Evolutionary conservation across 768 basidiomycete genomes (phyloP), one percentile per base, ranked within the genome.

Genomic region (Xerocomellus chrysenteron): DNA sequence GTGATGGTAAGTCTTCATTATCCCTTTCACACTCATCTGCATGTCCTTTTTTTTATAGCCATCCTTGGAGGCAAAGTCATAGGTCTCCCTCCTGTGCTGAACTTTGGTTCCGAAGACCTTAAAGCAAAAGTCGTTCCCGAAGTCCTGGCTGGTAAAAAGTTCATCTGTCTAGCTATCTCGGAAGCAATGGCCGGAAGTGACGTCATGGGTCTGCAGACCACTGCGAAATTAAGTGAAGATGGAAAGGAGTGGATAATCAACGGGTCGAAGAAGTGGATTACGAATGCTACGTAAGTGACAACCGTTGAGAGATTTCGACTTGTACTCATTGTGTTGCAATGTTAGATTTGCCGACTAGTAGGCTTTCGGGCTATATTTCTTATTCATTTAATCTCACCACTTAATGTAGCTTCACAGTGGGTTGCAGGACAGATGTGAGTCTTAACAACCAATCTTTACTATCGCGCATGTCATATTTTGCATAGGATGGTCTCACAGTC

Each of bases 261-360:
- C 59, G 88, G 89, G 50, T 88, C 85, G 58, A 92, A 87, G 78
- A 87, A 86, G 74, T 85, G 82, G 83, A 84, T 84, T 64, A 85
- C 85, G 28, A 87, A 86, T 58, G 81, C 78, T 54, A 72, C 72
- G 73, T 79, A 56, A 60, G 76, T 71, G 24, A 39, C 14, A 0
- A 24, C 35, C 26, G n/a, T n/a, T 14, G 8, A n/a, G 12, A 21
- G 16, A 50, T 43, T 26, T 36, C 6, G 41, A 36, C 37, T 36
- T 3, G 12, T 41, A 35, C 35, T 65, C 48, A 65, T 55, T n/a
- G 11, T 12, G 19, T 32, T 35, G 48, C 41, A 5, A 59, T 51
- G 12, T 35, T 45, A 78, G 76, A n/a, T 80, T 79, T 64, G 73
- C 78, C 13, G 78, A 80, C 59, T 65, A 66, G 64, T 67, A 54